Conservation (phyloP, 805 yeast species). For the Scheffersomyces coipomensis region DNA sequence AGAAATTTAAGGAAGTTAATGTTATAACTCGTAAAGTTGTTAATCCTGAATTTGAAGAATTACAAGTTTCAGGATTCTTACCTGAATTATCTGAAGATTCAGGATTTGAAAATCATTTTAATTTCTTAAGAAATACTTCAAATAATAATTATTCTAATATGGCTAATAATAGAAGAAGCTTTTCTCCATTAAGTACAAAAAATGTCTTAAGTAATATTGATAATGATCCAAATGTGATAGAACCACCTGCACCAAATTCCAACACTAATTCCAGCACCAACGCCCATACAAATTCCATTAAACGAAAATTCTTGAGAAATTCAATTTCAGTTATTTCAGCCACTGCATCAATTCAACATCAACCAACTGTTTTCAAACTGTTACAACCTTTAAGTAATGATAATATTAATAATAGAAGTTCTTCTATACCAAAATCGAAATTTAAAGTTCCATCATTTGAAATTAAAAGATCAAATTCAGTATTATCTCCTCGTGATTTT, state of each 20-base stretch:
- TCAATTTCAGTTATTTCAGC: not conserved
- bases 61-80: conserved; percentile 39
- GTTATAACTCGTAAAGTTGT: conserved; percentile 42
- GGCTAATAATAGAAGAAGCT: conserved; percentile 17
- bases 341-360: not conserved
- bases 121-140: conserved; percentile 18
- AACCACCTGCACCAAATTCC: conserved; percentile 12
- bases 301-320: not conserved
- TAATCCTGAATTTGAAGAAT: conserved; percentile 41
- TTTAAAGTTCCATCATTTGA: conserved; percentile 44
- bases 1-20: conserved; percentile 38
- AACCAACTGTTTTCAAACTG: not conserved
- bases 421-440: conserved; percentile 18
- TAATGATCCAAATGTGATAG: conserved; percentile 12
- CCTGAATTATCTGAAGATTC: conserved; percentile 50
- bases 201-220: conserved; percentile 27
- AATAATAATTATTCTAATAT: conserved; percentile 12
- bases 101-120: conserved; percentile 46
- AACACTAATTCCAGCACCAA: not conserved
- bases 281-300: not conserved
- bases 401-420: not conserved
- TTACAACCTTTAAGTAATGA: not conserved
- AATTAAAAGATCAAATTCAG: conserved; percentile 34
- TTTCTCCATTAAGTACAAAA: conserved; percentile 25
- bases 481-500: conserved; percentile 32